Evolutionary conservation across 306 rosid genomes (phyloP).

Genomic region (Medicago lupulina): DNA sequence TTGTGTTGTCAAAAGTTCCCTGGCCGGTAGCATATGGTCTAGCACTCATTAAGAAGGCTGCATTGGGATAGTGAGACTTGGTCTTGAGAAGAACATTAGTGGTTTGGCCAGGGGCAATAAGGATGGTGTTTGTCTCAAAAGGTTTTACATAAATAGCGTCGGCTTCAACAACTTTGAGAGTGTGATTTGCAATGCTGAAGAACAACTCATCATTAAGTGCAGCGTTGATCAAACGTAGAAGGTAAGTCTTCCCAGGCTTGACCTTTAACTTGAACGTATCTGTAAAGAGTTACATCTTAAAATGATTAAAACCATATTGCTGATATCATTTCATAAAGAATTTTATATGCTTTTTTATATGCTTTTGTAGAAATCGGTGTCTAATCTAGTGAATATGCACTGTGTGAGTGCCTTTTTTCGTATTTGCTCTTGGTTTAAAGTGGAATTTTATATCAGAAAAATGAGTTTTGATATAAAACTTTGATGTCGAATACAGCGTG

Average conservation of each 20-base stretch:
- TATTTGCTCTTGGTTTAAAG: background rate
- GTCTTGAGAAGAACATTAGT: conserved; percentile 71
- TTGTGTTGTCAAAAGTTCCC: conserved; percentile 76
- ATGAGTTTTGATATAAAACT: too few relatives aligned
- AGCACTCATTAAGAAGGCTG: conserved; percentile 68
- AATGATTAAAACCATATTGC: background rate
- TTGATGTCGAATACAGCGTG: too few relatives aligned
- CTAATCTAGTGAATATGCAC: background rate
- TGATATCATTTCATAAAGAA: background rate
- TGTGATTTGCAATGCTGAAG: conserved; percentile 78
- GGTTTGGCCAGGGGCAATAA: conserved; percentile 74
- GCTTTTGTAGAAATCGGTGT: background rate
- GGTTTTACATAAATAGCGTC: conserved; percentile 76
- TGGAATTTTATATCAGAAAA: background rate
- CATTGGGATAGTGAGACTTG: conserved; percentile 59
- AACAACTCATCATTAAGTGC: conserved; percentile 73
- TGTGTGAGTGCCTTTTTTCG: background rate
- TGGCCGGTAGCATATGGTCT: conserved; percentile 60
- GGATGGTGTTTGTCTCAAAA: conserved; percentile 54
- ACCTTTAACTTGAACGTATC: conserved; percentile 72
- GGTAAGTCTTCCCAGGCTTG: conserved; percentile 61
- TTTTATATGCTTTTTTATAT: background rate
- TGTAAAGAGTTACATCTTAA: conserved; percentile 13
- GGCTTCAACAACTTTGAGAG: conserved; percentile 63
- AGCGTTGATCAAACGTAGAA: conserved; percentile 68